Conservation (phyloP, 805 yeast genomes). For the Blastobotrys terrestris region DNA sequence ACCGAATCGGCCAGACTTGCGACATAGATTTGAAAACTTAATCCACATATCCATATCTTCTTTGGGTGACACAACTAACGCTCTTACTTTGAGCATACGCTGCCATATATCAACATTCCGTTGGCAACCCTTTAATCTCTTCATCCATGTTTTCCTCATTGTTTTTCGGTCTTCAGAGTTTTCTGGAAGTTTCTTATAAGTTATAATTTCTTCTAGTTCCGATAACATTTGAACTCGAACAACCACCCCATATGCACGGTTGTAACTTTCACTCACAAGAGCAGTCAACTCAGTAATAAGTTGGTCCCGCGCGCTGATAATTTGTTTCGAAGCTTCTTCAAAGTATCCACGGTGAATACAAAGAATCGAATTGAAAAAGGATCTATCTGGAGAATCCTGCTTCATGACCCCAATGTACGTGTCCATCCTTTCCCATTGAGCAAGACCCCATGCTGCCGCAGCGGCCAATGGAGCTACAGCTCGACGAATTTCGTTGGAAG, state of each 20-base stretch:
- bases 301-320: slow-evolving; percentile 77
- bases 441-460: slow-evolving; percentile 98
- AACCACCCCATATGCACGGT: slow-evolving; percentile 93
- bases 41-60: slow-evolving; percentile 98
- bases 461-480: slow-evolving; percentile 96
- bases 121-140: slow-evolving; percentile 87
- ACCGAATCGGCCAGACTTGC: slow-evolving; percentile 93
- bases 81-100: slow-evolving; percentile 85
- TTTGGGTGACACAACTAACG: slow-evolving; percentile 87
- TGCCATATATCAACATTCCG: slow-evolving; percentile 99
- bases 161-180: slow-evolving; percentile 71
- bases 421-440: slow-evolving; percentile 96
- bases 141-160: slow-evolving; percentile 90
- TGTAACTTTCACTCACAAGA: slow-evolving; percentile 88
- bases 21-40: slow-evolving; percentile 90
- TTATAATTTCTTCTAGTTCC: slow-evolving; percentile 90
- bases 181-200: slow-evolving; percentile 78
- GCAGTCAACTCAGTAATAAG: slow-evolving; percentile 92
- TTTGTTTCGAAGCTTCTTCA: slow-evolving; percentile 71
- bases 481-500: slow-evolving; percentile 67
- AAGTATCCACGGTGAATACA: slow-evolving; percentile 82
- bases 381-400: slow-evolving; percentile 85
- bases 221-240: slow-evolving; percentile 97
- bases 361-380: slow-evolving; percentile 88
- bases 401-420: slow-evolving; percentile 86